phyloP scores from a whole-genome alignment of 257 asterid species.

The Euphrasia confusa region DNA sequence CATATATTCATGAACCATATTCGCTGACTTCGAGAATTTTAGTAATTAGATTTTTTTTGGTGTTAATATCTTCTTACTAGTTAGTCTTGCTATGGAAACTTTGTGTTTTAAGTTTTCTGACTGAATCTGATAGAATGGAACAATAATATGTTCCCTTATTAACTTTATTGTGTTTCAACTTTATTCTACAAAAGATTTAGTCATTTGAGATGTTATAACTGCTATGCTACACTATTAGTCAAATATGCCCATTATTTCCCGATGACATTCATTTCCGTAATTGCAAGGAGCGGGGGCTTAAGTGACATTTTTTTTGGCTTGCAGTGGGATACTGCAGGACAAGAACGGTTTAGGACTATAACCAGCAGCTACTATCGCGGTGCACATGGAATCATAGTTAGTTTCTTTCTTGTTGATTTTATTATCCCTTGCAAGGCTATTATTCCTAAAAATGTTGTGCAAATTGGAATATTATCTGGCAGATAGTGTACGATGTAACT shows the following conservation, averaged over 20 bases:
- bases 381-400: slow-evolving; percentile 91
- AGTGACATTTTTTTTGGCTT: slow-evolving; percentile 13
- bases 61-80: not conserved
- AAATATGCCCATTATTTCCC: not conserved
- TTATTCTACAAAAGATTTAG: not conserved
- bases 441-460: slow-evolving; percentile 6
- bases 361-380: slow-evolving; percentile 97
- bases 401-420: slow-evolving; percentile 29
- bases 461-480: slow-evolving; percentile 27
- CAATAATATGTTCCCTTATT: not conserved
- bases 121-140: not conserved
- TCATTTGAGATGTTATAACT: not conserved
- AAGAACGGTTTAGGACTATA: slow-evolving; percentile 90
- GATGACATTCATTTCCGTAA: not conserved
- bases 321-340: slow-evolving; percentile 99
- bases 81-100: not conserved
- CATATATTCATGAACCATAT: not conserved
- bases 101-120: not conserved
- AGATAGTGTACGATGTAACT: slow-evolving; percentile 85
- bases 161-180: not conserved
- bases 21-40: not conserved
- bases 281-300: slow-evolving; percentile 7
- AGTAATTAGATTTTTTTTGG: not conserved
- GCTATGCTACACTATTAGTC: not conserved
- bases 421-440: slow-evolving; percentile 12